Percentiles rank a stretch among this genome's conserved stretches.
Conservation (phyloP, 306 rosid species). For the Corylus heterophylla region DNA sequence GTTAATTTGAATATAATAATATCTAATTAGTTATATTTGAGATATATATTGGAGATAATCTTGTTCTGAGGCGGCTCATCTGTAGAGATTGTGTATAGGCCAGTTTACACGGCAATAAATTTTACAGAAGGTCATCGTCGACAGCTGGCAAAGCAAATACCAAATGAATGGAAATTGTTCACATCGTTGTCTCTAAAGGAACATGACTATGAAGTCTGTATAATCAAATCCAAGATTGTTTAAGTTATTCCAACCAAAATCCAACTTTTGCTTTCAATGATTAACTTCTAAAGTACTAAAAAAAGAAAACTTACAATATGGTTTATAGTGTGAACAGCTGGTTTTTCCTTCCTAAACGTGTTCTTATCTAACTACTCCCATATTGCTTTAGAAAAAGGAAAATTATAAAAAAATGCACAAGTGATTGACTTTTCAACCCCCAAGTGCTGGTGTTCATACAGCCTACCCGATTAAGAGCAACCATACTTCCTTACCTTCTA, state of each 20-base stretch:
- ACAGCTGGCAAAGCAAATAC: background rate
- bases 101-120: no score
- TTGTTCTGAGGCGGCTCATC: no score
- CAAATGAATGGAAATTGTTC: no score
- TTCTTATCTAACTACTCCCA: conserved; percentile 24
- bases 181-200: background rate
- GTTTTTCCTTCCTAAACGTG: conserved; percentile 24
- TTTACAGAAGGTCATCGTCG: background rate
- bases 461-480: background rate
- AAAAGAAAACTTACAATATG: conserved; percentile 9
- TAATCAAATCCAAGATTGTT: conserved; percentile 11
- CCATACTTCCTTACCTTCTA: background rate
- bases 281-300: conserved; percentile 23
- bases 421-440: conserved; percentile 16
- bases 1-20: no score
- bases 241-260: conserved; percentile 4
- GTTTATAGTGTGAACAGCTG: conserved; percentile 16
- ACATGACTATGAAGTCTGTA: background rate
- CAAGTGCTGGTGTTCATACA: background rate
- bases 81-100: no score
- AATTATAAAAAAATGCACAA: background rate
- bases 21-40: no score
- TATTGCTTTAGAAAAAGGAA: background rate
- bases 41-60: no score
- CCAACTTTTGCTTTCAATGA: conserved; percentile 24